Conservation (phyloP, 1,284 basidiomycete genomes). For the Omphalotus olearius region DNA sequence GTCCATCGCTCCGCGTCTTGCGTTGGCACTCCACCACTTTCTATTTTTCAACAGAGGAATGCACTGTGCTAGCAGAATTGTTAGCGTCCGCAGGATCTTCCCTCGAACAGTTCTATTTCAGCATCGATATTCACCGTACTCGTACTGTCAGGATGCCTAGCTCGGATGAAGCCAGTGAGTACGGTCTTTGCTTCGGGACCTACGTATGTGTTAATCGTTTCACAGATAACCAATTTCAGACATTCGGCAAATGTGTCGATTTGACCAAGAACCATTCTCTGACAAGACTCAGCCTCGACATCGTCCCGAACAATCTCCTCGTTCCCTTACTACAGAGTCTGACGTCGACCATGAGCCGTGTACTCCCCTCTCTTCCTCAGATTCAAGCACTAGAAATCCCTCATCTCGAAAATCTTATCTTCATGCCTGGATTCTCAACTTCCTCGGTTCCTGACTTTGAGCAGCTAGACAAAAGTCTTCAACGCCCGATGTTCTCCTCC, state of each 20-base stretch:
- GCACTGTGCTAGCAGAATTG: not conserved
- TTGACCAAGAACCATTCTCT: constrained; percentile 1
- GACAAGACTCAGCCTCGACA: constrained; percentile 1
- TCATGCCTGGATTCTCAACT: not conserved
- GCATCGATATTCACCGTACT: not conserved
- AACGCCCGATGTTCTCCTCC: not conserved
- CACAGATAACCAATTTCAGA: not conserved
- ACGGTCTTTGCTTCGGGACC: not conserved
- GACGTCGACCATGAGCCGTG: too few species aligned
- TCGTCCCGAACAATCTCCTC: not conserved
- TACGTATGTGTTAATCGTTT: not conserved
- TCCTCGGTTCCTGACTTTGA: not conserved
- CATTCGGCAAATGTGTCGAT: constrained; percentile 1
- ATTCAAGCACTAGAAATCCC: not conserved
- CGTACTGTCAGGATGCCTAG: not conserved
- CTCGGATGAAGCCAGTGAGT: not conserved
- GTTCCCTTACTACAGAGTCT: constrained; percentile 2
- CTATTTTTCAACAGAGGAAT: constrained; percentile 2
- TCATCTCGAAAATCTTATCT: constrained; percentile 5
- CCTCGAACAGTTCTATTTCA: constrained; percentile 2
- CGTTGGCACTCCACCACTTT: constrained; percentile 1
- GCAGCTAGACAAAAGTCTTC: not conserved
- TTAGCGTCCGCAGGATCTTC: constrained; percentile 3
- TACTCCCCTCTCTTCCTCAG: not conserved
- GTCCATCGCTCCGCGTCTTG: constrained; percentile 3